Evolutionary conservation across 2,329 filamentous ascomycete genomes (phyloP).

Genomic region (Zopfia rhizophila): DNA sequence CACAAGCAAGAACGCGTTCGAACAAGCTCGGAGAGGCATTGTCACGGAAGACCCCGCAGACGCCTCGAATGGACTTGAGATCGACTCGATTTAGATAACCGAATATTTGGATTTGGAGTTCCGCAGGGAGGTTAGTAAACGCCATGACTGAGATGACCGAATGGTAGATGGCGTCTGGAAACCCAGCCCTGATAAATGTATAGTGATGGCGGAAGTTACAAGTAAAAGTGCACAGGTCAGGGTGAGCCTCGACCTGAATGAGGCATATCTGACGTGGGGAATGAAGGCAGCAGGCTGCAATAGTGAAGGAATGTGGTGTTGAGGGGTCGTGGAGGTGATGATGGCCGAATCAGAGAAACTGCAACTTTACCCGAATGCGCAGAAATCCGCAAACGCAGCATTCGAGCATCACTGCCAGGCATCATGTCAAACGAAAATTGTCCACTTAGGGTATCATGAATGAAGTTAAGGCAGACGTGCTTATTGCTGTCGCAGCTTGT

Average conservation of each 20-base stretch:
- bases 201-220: background rate
- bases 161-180: background rate
- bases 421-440: too few relatives aligned
- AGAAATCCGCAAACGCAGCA: too few relatives aligned
- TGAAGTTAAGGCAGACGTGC: too few relatives aligned
- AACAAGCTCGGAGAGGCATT: constrained; percentile 39
- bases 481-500: constrained; percentile 61
- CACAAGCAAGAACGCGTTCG: constrained; percentile 34
- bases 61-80: constrained; percentile 37
- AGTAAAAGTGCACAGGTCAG: background rate
- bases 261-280: too few relatives aligned
- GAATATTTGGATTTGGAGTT: constrained; percentile 43
- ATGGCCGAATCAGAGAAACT: too few relatives aligned
- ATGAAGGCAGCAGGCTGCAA: background rate
- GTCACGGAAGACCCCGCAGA: constrained; percentile 32
- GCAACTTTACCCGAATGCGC: too few relatives aligned
- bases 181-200: too few relatives aligned
- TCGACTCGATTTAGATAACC: constrained; percentile 30
- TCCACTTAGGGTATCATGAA: too few relatives aligned
- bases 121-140: constrained; percentile 34
- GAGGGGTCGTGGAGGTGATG: too few relatives aligned
- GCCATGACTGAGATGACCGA: constrained; percentile 2
- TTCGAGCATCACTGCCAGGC: too few relatives aligned
- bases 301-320: background rate
- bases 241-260: background rate